Conservation (phyloP, 176 grass and related monocot genomes). For the Saccharum officinarum region DNA sequence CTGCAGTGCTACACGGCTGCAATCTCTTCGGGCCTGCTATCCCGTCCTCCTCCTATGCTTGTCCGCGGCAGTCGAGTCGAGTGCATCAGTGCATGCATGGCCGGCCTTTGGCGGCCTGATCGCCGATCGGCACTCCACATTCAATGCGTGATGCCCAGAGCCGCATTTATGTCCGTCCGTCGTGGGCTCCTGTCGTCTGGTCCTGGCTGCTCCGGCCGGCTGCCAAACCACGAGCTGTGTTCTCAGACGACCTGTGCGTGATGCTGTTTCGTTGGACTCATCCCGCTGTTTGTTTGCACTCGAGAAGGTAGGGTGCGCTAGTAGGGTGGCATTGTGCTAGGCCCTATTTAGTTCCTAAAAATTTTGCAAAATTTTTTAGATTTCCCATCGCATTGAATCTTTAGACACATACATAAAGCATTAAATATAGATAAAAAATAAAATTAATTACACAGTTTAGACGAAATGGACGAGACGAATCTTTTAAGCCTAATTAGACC, state of each 20-base stretch:
- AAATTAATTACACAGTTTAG: too few species aligned
- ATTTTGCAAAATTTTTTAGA: too few species aligned
- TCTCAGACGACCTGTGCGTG: background rate
- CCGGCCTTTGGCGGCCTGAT: too few species aligned
- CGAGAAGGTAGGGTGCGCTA: background rate
- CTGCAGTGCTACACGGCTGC: background rate
- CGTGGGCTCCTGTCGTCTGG: background rate
- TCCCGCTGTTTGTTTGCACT: background rate
- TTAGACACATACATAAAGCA: too few species aligned
- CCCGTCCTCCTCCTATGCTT: too few species aligned
- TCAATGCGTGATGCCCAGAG: constrained; percentile 46
- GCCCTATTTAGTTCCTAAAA: too few species aligned
- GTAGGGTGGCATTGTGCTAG: background rate
- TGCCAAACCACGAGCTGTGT: background rate
- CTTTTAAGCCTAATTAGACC: too few species aligned
- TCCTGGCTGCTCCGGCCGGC: background rate
- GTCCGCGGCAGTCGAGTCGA: background rate
- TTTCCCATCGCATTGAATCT: too few species aligned
- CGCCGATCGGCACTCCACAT: background rate
- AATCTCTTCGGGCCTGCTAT: background rate
- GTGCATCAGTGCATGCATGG: background rate
- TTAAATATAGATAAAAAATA: too few species aligned
- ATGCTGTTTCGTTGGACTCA: background rate
- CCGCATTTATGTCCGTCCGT: constrained; percentile 2
- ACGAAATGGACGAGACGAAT: too few species aligned